Evolutionary conservation across 164 flowering plant species (phyloP).

Genomic region (Vitis amurensis): DNA sequence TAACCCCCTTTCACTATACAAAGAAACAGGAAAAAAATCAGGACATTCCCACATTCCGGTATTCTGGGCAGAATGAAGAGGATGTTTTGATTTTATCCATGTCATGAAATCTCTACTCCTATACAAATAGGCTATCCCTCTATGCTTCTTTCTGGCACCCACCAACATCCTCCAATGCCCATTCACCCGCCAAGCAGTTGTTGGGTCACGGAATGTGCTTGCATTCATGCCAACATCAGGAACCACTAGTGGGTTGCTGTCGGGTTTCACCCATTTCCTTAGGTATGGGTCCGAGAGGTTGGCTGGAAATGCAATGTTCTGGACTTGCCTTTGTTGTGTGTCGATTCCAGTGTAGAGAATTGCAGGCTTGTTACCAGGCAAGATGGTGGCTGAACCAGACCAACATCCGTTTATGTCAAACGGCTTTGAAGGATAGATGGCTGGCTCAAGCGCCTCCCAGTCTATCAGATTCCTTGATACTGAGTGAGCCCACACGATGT

Average conservation of each 20-base stretch:
- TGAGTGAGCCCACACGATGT: slow-evolving; percentile 74
- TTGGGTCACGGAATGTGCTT: slow-evolving; percentile 61
- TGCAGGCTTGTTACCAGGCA: slow-evolving; percentile 44
- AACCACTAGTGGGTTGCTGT: slow-evolving; percentile 39
- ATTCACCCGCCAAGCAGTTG: slow-evolving; percentile 51
- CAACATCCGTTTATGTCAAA: slow-evolving; percentile 57
- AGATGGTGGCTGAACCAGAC: slow-evolving; percentile 69
- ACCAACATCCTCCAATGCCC: slow-evolving; percentile 62
- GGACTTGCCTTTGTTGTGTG: slow-evolving; percentile 36
- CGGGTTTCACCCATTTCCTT: slow-evolving; percentile 46
- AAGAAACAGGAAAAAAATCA: slow-evolving; percentile 70
- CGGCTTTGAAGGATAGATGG: slow-evolving; percentile 46
- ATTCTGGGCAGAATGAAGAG: slow-evolving; percentile 44
- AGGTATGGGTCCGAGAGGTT: slow-evolving; percentile 49
- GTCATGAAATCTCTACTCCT: slow-evolving; percentile 57
- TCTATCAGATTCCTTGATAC: slow-evolving; percentile 58
- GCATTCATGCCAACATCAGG: slow-evolving; percentile 29
- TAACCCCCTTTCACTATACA: slow-evolving; percentile 40
- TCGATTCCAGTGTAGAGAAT: slow-evolving; percentile 59
- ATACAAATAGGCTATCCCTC: slow-evolving; percentile 62
- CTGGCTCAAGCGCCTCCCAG: slow-evolving; percentile 49
- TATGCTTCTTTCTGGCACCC: slow-evolving; percentile 38
- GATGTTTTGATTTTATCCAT: slow-evolving; percentile 64
- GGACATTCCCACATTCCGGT: slow-evolving; percentile 96
- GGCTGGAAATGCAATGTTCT: slow-evolving; percentile 48